A percentile compares a stretch with the other conserved stretches of the same genome.
These are phyloP conservation scores for Scheffersomyces amazonensis DNA, from an alignment of 805 yeast species.

Conservation along the genomic window DNA sequence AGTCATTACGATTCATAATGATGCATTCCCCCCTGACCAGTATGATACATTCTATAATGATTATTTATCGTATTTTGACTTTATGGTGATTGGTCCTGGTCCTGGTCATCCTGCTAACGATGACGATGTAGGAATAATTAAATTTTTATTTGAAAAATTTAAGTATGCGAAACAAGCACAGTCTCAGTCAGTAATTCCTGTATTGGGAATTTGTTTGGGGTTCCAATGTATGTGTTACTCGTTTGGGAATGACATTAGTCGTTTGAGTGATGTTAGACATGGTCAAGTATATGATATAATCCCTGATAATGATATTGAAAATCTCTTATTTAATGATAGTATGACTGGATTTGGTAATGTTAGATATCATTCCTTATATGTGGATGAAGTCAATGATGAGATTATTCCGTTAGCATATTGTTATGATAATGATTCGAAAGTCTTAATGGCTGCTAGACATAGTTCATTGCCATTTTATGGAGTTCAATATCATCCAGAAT, in stretches of 20 bases:
- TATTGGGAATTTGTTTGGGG: slow-evolving; percentile 91
- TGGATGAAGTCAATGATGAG: slow-evolving; percentile 23
- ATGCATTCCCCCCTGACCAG: slow-evolving; percentile 38
- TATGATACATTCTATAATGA: slow-evolving; percentile 33
- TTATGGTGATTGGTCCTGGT: slow-evolving; percentile 91
- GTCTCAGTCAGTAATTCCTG: slow-evolving; percentile 53
- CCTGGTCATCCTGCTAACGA: slow-evolving; percentile 81
- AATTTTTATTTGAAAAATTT: slow-evolving; percentile 45
- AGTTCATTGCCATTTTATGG: slow-evolving; percentile 69
- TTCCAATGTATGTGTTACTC: slow-evolving; percentile 76
- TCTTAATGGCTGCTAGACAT: slow-evolving; percentile 82
- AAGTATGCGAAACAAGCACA: slow-evolving; percentile 6
- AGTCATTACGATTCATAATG: slow-evolving; percentile 64
- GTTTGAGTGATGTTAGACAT: slow-evolving; percentile 64
- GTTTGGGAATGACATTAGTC: slow-evolving; percentile 54
- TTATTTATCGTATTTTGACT: slow-evolving; percentile 57
- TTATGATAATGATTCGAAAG: slow-evolving; percentile 27
- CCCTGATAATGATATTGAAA: slow-evolving; percentile 37
- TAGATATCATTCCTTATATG: slow-evolving; percentile 84
- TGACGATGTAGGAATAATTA: slow-evolving; percentile 71
- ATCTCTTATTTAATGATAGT: slow-evolving; percentile 6
- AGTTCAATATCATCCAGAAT: slow-evolving; percentile 97
- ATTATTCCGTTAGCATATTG: slow-evolving; percentile 65
- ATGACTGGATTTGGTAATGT: slow-evolving; percentile 56
- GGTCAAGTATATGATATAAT: slow-evolving; percentile 73